Conservation (phyloP, 176 grass and related monocot genomes). For the Microstegium vimineum region DNA sequence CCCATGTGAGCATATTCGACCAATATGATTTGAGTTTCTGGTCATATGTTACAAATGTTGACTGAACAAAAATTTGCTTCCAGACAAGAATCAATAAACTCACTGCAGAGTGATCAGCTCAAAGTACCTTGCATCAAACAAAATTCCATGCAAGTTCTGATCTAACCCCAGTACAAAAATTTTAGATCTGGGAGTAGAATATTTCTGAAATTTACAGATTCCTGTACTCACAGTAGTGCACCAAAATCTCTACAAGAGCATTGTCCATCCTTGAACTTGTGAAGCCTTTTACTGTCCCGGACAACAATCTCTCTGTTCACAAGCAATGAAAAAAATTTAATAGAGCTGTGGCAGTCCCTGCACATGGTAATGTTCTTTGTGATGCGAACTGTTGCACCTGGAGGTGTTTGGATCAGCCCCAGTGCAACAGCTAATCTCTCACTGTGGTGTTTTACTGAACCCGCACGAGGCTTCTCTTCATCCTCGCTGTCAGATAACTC, state of each 20-base stretch:
- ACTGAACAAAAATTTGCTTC: too few species aligned
- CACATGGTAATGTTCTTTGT: conserved; percentile 90
- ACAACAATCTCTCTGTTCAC: conserved; percentile 80
- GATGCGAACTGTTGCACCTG: conserved; percentile 44
- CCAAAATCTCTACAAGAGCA: conserved; percentile 88
- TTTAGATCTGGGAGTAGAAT: background rate
- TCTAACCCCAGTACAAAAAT: conserved; percentile 18
- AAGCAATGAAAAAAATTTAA: conserved; percentile 62
- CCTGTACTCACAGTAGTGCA: conserved; percentile 40
- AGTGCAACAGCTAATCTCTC: conserved; percentile 77
- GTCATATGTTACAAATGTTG: too few species aligned
- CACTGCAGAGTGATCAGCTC: background rate
- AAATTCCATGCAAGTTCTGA: background rate
- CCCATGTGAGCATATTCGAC: background rate
- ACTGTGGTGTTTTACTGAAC: conserved; percentile 63
- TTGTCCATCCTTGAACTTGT: conserved; percentile 70
- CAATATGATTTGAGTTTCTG: too few species aligned
- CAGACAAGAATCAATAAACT: conserved; percentile 10
- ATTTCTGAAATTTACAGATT: conserved; percentile 2
- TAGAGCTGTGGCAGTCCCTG: conserved; percentile 76
- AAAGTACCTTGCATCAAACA: background rate
- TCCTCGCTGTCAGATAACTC: conserved; percentile 57
- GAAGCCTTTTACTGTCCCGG: conserved; percentile 72
- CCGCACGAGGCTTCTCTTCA: conserved; percentile 26
- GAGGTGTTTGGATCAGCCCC: conserved; percentile 57